Percentiles rank a stretch among this genome's conserved stretches.
Conservation (phyloP, 768 basidiomycete species). For the Agrocybe chaxingu region DNA sequence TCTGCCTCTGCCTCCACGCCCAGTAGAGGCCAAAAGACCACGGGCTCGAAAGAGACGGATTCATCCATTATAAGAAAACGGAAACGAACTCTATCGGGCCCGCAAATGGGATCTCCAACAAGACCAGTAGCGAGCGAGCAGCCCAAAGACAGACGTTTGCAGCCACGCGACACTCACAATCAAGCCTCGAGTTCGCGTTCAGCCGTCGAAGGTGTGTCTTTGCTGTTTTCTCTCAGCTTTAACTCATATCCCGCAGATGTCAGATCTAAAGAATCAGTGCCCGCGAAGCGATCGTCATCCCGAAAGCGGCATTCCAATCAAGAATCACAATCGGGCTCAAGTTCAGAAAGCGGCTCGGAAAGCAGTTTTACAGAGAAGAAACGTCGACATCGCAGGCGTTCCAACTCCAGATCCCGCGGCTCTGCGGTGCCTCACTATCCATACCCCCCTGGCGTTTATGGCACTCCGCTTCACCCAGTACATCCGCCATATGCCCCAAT, state of each 20-base stretch:
- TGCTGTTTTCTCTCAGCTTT: too few relatives aligned
- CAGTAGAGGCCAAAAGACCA: neutral
- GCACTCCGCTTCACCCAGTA: conserved; percentile 17
- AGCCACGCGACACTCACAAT: neutral
- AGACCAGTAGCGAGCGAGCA: neutral
- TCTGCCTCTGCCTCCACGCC: too few relatives aligned
- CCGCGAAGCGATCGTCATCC: conserved; percentile 5
- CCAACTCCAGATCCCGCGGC: neutral
- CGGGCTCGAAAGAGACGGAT: neutral
- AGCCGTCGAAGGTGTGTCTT: too few relatives aligned
- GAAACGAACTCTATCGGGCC: conserved; percentile 4
- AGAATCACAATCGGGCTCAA: conserved; percentile 3
- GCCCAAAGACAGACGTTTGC: neutral
- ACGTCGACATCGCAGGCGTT: neutral
- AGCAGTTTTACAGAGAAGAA: conserved; percentile 10
- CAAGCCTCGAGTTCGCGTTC: neutral
- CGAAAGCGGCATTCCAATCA: conserved; percentile 1
- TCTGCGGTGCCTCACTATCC: conserved; percentile 12
- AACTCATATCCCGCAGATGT: neutral
- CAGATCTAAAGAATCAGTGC: neutral
- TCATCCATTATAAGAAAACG: conserved; percentile 3
- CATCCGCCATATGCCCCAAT: conserved; percentile 28
- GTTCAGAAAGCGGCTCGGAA: conserved; percentile 3
- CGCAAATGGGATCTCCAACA: neutral
- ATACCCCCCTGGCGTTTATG: conserved; percentile 16